Evolutionary conservation across 768 basidiomycete species (phyloP).

Genomic region (Tricholoma matsutake): DNA sequence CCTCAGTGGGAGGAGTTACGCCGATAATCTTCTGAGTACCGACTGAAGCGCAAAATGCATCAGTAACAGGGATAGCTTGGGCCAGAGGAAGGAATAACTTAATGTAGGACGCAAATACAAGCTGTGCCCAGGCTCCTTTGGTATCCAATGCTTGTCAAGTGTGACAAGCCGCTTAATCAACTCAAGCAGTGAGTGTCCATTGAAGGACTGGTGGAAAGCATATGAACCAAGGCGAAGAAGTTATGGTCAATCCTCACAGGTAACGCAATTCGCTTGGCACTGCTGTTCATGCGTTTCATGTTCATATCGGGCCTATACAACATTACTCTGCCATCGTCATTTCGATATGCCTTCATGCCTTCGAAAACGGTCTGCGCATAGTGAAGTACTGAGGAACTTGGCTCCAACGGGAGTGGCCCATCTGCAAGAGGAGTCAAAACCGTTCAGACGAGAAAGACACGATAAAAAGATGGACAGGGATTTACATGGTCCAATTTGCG

Average conservation of each 20-base stretch:
- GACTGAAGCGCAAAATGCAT: slow-evolving; percentile 43
- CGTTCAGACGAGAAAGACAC: slow-evolving; percentile 1
- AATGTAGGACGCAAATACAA: slow-evolving; percentile 87
- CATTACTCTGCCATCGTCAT: slow-evolving; percentile 65
- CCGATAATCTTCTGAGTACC: slow-evolving; percentile 71
- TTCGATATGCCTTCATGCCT: slow-evolving; percentile 91
- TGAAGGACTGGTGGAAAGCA: slow-evolving; percentile 56
- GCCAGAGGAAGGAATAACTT: slow-evolving; percentile 29
- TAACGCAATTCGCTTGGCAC: slow-evolving; percentile 73
- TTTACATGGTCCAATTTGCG: slow-evolving; percentile 82
- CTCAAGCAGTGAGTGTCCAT: slow-evolving; percentile 68
- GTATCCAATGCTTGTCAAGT: slow-evolving; percentile 89
- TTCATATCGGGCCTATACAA: slow-evolving; percentile 97
- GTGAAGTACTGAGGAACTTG: slow-evolving; percentile 80
- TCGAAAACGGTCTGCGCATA: slow-evolving; percentile 93
- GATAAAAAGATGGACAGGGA: slow-evolving; percentile 6
- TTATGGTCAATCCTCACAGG: slow-evolving; percentile 48
- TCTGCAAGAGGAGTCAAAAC: slow-evolving; percentile 38
- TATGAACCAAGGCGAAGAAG: not conserved
- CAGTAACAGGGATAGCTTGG: not conserved
- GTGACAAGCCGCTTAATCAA: slow-evolving; percentile 85
- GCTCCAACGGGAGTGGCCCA: slow-evolving; percentile 70
- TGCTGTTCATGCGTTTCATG: slow-evolving; percentile 92
- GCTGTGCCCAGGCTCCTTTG: slow-evolving; percentile 82
- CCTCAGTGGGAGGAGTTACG: slow-evolving; percentile 74